Conservation (phyloP, 2,329 filamentous ascomycete species). For the Fusarium verrucosum region DNA sequence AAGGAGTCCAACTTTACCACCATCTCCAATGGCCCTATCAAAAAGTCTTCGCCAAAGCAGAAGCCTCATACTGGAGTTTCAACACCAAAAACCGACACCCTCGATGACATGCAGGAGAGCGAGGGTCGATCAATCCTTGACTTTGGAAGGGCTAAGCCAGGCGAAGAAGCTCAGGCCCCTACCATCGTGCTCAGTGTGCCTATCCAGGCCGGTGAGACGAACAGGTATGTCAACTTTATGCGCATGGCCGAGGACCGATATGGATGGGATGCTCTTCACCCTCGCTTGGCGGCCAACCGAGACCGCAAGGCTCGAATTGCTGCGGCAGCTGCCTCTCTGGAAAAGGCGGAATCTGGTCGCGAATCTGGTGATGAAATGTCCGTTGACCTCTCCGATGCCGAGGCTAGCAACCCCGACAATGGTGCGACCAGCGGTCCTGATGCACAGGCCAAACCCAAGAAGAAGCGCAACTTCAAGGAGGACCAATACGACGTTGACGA, state of each 20-base stretch:
- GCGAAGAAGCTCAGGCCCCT: constrained; percentile 68
- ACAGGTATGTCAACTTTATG: constrained; percentile 95
- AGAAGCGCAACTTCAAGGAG: constrained; percentile 82
- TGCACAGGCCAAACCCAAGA: constrained; percentile 72
- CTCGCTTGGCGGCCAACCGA: constrained; percentile 86
- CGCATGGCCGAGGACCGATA: constrained; percentile 93
- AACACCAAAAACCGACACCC: constrained; percentile 60
- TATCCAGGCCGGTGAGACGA: constrained; percentile 76
- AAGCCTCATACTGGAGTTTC: constrained; percentile 54
- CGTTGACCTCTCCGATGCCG: constrained; percentile 76
- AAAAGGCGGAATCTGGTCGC: constrained; percentile 74
- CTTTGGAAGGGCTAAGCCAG: constrained; percentile 67
- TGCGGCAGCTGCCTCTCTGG: constrained; percentile 85
- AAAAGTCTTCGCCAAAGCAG: constrained; percentile 60
- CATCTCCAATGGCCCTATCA: constrained; percentile 54
- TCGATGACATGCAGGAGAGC: constrained; percentile 58
- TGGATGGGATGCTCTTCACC: constrained; percentile 93
- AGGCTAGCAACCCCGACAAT: constrained; percentile 90
- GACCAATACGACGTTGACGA: constrained; percentile 87
- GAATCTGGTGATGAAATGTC: constrained; percentile 86
- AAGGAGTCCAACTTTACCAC: constrained; percentile 55
- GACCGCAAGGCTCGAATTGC: constrained; percentile 89
- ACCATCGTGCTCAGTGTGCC: constrained; percentile 88
- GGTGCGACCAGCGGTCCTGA: constrained; percentile 69
- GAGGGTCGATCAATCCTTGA: constrained; percentile 68